Conservation (phyloP, 345 rosid genomes). For the Eutrema heterophyllum region DNA sequence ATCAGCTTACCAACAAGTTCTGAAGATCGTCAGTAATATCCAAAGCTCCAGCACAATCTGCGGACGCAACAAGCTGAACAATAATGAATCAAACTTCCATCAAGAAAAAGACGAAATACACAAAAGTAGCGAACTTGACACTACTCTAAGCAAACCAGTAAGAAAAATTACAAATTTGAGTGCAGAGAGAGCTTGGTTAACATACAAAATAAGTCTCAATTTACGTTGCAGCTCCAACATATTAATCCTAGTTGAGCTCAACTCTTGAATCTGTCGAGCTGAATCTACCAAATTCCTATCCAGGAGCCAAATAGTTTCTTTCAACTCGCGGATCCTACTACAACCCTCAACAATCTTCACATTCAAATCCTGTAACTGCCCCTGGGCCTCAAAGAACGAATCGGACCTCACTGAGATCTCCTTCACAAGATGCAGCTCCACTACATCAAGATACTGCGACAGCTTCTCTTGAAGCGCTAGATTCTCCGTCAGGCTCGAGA, state of each 20-base stretch:
- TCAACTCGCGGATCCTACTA: constrained; percentile 66
- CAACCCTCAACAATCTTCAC: constrained; percentile 88
- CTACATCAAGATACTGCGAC: constrained; percentile 87
- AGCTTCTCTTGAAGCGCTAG: constrained; percentile 81
- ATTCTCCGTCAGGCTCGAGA: constrained; percentile 55
- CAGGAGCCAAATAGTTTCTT: constrained; percentile 77
- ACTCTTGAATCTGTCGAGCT: constrained; percentile 69
- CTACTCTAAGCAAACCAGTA: background rate
- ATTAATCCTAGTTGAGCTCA: constrained; percentile 64
- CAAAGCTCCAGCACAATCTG: constrained; percentile 96
- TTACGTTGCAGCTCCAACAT: constrained; percentile 72
- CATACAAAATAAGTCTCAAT: constrained; percentile 73
- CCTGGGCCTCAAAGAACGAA: constrained; percentile 95
- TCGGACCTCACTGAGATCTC: constrained; percentile 93
- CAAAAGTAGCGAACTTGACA: constrained; percentile 9
- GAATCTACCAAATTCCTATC: constrained; percentile 86
- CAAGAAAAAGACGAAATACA: background rate
- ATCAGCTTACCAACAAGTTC: constrained; percentile 63
- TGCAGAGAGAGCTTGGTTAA: constrained; percentile 81
- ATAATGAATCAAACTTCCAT: constrained; percentile 28
- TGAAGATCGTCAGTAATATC: constrained; percentile 90
- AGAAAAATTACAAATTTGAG: constrained; percentile 64
- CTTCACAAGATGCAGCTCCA: constrained; percentile 93
- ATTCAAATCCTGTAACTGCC: constrained; percentile 87
- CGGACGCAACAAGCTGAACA: constrained; percentile 90